Evolutionary conservation across 768 basidiomycete genomes (phyloP).

Genomic region (Pisolithus tinctorius): DNA sequence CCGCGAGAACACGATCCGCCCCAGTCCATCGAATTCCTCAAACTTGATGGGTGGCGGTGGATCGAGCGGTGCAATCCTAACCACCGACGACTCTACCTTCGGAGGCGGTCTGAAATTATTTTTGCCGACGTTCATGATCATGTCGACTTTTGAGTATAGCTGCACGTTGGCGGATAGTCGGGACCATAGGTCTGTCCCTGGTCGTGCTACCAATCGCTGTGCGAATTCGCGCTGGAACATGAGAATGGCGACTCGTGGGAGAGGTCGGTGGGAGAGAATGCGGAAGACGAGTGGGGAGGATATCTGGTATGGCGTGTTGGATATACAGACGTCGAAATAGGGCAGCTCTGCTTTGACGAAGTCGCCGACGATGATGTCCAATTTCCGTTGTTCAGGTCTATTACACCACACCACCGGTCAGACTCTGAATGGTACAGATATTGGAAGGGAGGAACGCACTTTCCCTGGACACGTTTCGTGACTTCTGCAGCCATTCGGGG

Average conservation of each 20-base stretch:
- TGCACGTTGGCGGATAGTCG: slow-evolving; percentile 95
- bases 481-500: slow-evolving; percentile 98
- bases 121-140: slow-evolving; percentile 93
- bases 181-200: slow-evolving; percentile 85
- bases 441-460: slow-evolving; percentile 49
- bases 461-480: slow-evolving; percentile 95
- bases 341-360: slow-evolving; percentile 98
- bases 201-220: slow-evolving; percentile 79
- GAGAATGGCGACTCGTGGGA: slow-evolving; percentile 90
- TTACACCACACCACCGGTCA: not conserved
- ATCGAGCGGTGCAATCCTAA: slow-evolving; percentile 85
- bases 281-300: slow-evolving; percentile 97
- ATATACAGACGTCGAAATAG: slow-evolving; percentile 98
- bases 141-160: slow-evolving; percentile 93
- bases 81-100: slow-evolving; percentile 87
- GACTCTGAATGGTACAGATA: not conserved
- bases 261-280: slow-evolving; percentile 90
- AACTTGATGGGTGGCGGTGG: slow-evolving; percentile 95
- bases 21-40: slow-evolving; percentile 96
- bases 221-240: slow-evolving; percentile 99
- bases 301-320: slow-evolving; percentile 98
- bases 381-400: slow-evolving; percentile 92
- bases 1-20: slow-evolving; percentile 82
- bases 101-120: slow-evolving; percentile 97
- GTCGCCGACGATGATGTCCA: slow-evolving; percentile 94